Evolutionary conservation across 768 basidiomycete species (phyloP).

Genomic region (Naganishia kalamii): DNA sequence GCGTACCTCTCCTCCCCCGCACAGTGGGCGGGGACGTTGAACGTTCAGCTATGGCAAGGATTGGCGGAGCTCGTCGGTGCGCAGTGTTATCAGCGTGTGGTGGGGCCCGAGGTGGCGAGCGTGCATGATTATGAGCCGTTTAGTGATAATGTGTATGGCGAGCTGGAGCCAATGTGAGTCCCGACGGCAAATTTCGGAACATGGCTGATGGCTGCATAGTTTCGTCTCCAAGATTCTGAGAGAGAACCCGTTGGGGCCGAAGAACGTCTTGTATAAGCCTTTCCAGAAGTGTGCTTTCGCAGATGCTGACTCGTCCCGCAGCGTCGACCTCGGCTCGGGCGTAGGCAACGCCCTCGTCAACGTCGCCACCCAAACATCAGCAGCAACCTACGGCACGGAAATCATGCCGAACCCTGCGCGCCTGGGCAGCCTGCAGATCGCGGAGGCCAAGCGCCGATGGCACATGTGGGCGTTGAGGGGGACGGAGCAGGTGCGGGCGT

Average conservation of each 20-base stretch:
- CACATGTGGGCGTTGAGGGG: slow-evolving; percentile 83
- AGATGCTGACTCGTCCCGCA: slow-evolving; percentile 10
- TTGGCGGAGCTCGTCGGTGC: slow-evolving; percentile 50
- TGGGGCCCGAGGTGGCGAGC: slow-evolving; percentile 78
- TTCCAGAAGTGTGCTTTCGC: neutral
- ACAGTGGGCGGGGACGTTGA: neutral
- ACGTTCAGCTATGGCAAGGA: slow-evolving; percentile 32
- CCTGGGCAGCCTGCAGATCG: slow-evolving; percentile 68
- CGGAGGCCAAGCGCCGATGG: slow-evolving; percentile 68
- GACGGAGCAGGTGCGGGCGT: slow-evolving; percentile 64
- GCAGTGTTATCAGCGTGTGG: slow-evolving; percentile 86
- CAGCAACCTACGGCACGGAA: slow-evolving; percentile 70
- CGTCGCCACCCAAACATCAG: slow-evolving; percentile 50
- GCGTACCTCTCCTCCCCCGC: neutral
- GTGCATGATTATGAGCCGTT: slow-evolving; percentile 75
- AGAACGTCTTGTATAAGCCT: slow-evolving; percentile 55
- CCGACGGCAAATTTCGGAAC: neutral
- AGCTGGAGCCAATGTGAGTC: slow-evolving; percentile 41
- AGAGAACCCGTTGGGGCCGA: slow-evolving; percentile 55
- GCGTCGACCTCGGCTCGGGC: slow-evolving; percentile 74
- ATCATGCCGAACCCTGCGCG: slow-evolving; percentile 69
- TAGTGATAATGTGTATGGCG: slow-evolving; percentile 50
- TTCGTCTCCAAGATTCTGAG: slow-evolving; percentile 61
- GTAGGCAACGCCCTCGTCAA: slow-evolving; percentile 80
- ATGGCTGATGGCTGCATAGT: slow-evolving; percentile 24